A percentile compares a stretch with the other conserved stretches of the same genome.
phyloP scores from a whole-genome alignment of 2,329 filamentous ascomycete species.

The Pestalotiopsis sp. region DNA sequence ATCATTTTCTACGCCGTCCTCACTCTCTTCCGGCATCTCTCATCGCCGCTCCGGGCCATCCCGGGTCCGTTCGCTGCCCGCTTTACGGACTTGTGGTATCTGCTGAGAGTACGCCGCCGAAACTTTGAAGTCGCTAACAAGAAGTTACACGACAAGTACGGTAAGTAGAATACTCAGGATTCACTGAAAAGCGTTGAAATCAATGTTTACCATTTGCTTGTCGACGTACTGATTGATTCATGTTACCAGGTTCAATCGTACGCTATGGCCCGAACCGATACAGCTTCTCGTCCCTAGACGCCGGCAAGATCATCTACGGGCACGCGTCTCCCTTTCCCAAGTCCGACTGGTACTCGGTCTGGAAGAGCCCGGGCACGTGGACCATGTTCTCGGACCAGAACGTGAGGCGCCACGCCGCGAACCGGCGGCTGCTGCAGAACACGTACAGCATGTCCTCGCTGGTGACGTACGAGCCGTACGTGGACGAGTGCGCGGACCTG shows the following conservation, averaged over 20 bases:
- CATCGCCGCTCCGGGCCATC: conserved; percentile 19
- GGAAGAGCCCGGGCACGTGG: conserved; percentile 22
- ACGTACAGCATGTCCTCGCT: conserved; percentile 35
- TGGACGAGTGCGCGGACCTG: conserved; percentile 33
- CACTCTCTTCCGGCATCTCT: neutral
- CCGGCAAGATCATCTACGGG: conserved; percentile 44
- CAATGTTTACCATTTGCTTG: too few species aligned
- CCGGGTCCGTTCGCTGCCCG: conserved; percentile 43
- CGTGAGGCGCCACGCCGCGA: conserved; percentile 27
- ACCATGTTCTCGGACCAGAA: conserved; percentile 33
- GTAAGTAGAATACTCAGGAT: conserved; percentile 13
- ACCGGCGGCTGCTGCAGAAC: conserved; percentile 29
- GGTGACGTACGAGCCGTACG: conserved; percentile 36
- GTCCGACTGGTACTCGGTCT: conserved; percentile 34
- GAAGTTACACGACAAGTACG: conserved; percentile 32
- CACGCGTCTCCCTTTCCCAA: conserved; percentile 36
- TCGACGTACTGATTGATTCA: neutral
- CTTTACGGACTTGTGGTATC: conserved; percentile 40
- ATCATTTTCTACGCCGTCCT: neutral
- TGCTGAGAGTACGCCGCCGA: conserved; percentile 28
- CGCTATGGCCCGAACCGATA: conserved; percentile 51
- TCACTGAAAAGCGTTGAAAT: neutral
- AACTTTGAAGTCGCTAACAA: conserved; percentile 30
- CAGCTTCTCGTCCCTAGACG: conserved; percentile 43
- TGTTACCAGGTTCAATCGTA: conserved; percentile 36